Evolutionary conservation across 2,329 filamentous ascomycete species (phyloP).

Genomic region (Diaporthe helianthi): DNA sequence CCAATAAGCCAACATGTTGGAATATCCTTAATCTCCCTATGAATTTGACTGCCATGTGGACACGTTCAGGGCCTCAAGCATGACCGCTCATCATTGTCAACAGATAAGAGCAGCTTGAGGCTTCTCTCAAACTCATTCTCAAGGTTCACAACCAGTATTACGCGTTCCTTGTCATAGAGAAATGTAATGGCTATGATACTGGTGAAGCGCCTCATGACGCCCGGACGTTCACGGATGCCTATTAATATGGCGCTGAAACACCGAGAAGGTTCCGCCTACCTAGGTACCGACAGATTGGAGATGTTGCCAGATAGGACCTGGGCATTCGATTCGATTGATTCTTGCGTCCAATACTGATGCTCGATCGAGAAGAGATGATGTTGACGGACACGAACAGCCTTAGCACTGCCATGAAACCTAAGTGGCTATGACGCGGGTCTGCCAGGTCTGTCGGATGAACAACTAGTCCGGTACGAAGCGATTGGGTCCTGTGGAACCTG

Average conservation of each 20-base stretch:
- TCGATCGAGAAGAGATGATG: neutral
- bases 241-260: slow-evolving; percentile 8
- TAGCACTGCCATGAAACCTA: neutral
- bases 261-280: neutral
- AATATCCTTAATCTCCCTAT: too few species aligned
- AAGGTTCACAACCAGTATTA: too few species aligned
- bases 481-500: neutral
- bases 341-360: neutral
- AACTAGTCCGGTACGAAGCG: neutral
- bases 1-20: too few species aligned
- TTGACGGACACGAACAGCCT: neutral
- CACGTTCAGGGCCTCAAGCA: too few species aligned
- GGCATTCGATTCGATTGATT: neutral
- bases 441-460: slow-evolving; percentile 13
- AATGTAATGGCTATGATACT: too few species aligned
- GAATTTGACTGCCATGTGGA: too few species aligned
- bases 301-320: neutral
- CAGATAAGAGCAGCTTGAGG: too few species aligned
- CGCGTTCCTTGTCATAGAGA: too few species aligned
- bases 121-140: too few species aligned
- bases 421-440: slow-evolving; percentile 3
- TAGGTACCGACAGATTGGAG: neutral
- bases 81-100: too few species aligned
- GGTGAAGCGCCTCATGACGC: too few species aligned
- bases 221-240: too few species aligned